Evolutionary conservation across 2,329 filamentous ascomycete genomes (phyloP), one percentile per base, ranked within the genome.

Genomic region (Scedosporium aurantiacum): DNA sequence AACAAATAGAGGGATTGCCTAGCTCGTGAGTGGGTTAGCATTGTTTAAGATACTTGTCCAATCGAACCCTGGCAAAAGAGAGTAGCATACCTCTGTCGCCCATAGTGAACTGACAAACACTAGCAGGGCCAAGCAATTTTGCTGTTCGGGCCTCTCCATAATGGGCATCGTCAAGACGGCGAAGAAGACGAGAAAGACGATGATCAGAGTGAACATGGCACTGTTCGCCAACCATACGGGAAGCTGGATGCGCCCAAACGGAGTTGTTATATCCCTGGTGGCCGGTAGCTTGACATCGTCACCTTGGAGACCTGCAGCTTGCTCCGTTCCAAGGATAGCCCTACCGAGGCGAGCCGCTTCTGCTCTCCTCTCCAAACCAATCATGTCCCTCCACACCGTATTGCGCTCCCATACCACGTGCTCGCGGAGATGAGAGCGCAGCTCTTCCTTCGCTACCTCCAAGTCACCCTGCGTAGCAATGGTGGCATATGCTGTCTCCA

Each of bases 351-450:
- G 94, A 7, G 93, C 93, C 7, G 94, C 95, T 74, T 97, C 93
- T 1, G 91, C 91, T 70, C 96, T 92, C 23, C 94, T 83, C 76
- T 99, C 95, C 67, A 99, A 93, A 60, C 93, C 94, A 71, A 99
- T 99, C 84, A 99, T 94, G 68, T 99, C 94, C 75, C 95, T 82
- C 94, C 94, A 99, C 18, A 99, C 94, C 0, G 94, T 99, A 71
- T 99, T 99, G 62, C 94, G 84, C 73, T 99, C 95, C 95, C 94
- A 99, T 0, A 97, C 93, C 21, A 99, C 92, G 72, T 99, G 94
- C 74, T 99, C 95, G 62, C 94, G 82, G 27, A 99, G 81, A 70
- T 99, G 92, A 32, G 96, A 84, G 60, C 94, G 84, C 62, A 99
- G 79, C 70, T 97, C 94, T 66, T 90, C 87, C 68, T 86, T 90